Conservation (phyloP, 129 eudicot species). For the Helichrysum umbraculigerum region DNA sequence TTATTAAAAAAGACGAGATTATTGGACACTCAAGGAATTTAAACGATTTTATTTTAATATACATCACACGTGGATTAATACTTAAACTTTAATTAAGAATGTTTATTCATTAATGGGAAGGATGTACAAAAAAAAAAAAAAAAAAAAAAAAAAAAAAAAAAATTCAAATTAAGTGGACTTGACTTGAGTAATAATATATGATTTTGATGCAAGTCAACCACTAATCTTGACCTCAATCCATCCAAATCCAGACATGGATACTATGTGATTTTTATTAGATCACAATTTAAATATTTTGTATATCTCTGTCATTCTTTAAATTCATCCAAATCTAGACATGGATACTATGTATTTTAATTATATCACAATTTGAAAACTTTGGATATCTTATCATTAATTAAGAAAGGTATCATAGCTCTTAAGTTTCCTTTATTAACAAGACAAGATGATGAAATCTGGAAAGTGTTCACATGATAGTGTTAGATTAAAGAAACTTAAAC, state of each 20-base stretch:
- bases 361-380: background rate
- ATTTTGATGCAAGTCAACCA: background rate
- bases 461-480: background rate
- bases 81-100: no score
- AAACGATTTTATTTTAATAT: constrained; percentile 18
- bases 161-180: background rate
- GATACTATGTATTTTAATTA: no score
- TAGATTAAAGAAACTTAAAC: background rate
- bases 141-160: no score
- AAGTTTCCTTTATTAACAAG: background rate
- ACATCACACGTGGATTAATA: constrained; percentile 23
- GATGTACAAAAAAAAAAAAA: no score
- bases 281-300: background rate
- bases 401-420: background rate
- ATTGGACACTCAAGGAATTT: background rate
- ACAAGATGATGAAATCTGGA: background rate
- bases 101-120: background rate
- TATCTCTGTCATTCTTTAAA: background rate
- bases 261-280: background rate
- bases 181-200: background rate
- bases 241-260: background rate
- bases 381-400: no score
- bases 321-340: background rate
- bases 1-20: background rate
- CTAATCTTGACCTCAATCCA: constrained; percentile 12